Conservation (phyloP, 164 flowering plant genomes). For the Platanus orientalis region DNA sequence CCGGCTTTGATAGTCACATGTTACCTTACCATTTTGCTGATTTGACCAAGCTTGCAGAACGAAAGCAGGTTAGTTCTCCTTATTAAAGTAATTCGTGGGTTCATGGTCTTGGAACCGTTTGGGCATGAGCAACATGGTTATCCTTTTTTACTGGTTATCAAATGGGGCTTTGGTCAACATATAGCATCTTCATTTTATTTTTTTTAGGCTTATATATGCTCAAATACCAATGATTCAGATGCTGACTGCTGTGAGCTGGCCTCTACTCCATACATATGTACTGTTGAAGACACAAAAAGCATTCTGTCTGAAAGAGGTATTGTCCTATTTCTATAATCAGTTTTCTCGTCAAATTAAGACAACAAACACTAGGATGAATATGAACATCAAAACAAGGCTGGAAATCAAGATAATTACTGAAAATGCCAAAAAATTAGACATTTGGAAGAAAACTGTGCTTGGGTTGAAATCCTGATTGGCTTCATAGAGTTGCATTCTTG, state of each 20-base stretch:
- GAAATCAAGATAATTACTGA: not conserved
- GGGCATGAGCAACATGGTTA: not conserved
- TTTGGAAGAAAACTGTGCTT: too few species aligned
- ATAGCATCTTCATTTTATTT: too few species aligned
- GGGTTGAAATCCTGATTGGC: not conserved
- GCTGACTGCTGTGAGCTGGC: conserved; percentile 2
- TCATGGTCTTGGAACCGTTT: not conserved
- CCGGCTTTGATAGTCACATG: conserved; percentile 13
- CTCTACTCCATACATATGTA: conserved; percentile 8
- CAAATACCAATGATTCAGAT: conserved; percentile 6
- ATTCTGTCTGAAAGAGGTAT: conserved; percentile 19
- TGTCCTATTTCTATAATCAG: not conserved
- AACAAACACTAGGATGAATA: not conserved
- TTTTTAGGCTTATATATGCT: not conserved
- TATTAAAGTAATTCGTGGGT: not conserved
- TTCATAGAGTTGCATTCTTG: not conserved
- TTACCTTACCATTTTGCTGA: conserved; percentile 6
- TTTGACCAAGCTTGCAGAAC: conserved; percentile 14
- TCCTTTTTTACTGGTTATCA: too few species aligned
- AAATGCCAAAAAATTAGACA: not conserved
- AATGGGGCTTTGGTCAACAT: too few species aligned
- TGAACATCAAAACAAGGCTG: not conserved
- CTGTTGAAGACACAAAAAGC: conserved; percentile 11
- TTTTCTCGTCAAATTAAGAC: not conserved
- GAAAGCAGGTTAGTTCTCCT: conserved; percentile 20